Conservation (phyloP, 495 filamentous ascomycete species). For the Penicillium robsamsonii region DNA sequence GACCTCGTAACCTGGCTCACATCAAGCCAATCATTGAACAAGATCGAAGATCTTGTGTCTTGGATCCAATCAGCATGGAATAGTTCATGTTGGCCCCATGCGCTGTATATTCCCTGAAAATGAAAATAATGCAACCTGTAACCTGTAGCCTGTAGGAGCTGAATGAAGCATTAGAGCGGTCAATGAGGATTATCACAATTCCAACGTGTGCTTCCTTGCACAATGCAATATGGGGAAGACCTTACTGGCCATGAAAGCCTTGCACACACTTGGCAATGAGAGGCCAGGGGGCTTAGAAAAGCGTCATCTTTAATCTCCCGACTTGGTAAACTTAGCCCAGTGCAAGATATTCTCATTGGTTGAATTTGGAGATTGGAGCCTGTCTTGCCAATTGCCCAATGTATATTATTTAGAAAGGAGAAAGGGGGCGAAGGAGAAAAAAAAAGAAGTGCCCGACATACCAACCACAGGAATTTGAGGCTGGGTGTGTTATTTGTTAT, state of each 20-base stretch:
- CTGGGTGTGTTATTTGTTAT: neutral
- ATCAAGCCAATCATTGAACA: constrained; percentile 16
- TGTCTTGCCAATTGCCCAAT: neutral
- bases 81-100: constrained; percentile 6
- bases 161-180: constrained; percentile 4
- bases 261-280: constrained; percentile 1
- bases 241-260: constrained; percentile 2
- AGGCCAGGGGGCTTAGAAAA: neutral
- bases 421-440: neutral
- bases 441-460: constrained; percentile 5
- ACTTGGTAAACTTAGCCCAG: neutral
- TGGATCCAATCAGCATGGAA: constrained; percentile 21
- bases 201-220: constrained; percentile 17
- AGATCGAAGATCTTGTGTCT: constrained; percentile 4
- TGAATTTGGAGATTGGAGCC: neutral
- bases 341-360: neutral
- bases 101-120: constrained; percentile 4
- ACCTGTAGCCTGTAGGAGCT: neutral
- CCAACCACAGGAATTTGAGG: constrained; percentile 9
- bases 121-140: neutral
- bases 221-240: constrained; percentile 13
- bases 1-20: constrained; percentile 5
- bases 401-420: neutral
- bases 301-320: constrained; percentile 8
- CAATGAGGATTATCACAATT: constrained; percentile 4